Evolutionary conservation across 2,329 filamentous ascomycete genomes (phyloP).

Genomic region (Beauveria sp.): DNA sequence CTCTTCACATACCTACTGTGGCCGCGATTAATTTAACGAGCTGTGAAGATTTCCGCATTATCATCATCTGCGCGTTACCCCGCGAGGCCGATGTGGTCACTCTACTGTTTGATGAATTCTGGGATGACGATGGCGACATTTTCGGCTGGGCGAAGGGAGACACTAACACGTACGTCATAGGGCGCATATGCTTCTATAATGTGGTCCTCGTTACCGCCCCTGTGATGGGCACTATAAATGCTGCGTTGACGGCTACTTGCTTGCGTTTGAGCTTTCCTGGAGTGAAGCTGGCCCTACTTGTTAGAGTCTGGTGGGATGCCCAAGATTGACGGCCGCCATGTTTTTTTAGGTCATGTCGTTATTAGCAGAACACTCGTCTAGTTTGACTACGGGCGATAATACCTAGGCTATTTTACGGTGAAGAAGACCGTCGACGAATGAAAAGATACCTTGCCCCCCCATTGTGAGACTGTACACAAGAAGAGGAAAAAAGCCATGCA

Average conservation of each 20-base stretch:
- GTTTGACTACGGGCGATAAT: constrained; percentile 22
- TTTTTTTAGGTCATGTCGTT: constrained; percentile 27
- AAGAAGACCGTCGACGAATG: constrained; percentile 13
- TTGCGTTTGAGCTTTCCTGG: constrained; percentile 26
- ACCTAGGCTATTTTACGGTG: constrained; percentile 17
- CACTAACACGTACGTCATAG: constrained; percentile 22
- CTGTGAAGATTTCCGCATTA: constrained; percentile 17
- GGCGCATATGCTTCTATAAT: constrained; percentile 21
- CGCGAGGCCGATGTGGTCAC: constrained; percentile 19
- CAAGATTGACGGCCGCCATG: background rate
- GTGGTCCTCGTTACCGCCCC: constrained; percentile 23
- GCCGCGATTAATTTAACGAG: background rate
- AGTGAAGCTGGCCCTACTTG: constrained; percentile 28
- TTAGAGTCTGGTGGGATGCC: constrained; percentile 33
- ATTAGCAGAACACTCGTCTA: constrained; percentile 23
- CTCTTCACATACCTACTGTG: background rate
- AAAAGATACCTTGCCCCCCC: no score
- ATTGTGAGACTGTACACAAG: no score
- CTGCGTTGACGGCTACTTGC: constrained; percentile 19
- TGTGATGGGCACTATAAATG: constrained; percentile 22
- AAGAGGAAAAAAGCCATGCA: no score
- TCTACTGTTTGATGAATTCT: constrained; percentile 21
- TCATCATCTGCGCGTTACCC: constrained; percentile 22
- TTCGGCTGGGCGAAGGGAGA: constrained; percentile 21
- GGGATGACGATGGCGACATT: constrained; percentile 16